Evolutionary conservation across 345 rosid species (phyloP), one percentile per base, ranked within the genome.

Genomic region (Boechera retrofracta): DNA sequence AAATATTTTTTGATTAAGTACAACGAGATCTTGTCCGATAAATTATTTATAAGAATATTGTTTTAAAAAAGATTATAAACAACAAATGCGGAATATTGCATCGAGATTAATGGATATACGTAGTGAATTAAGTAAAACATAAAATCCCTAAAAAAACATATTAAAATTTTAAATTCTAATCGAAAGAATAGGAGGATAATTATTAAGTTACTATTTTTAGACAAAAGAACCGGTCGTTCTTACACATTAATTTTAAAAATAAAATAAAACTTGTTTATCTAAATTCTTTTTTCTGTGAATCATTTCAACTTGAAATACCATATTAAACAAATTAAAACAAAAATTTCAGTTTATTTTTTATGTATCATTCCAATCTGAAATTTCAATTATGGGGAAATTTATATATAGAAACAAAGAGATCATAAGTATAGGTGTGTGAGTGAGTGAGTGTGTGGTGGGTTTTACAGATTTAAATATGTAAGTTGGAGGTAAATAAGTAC

Each of bases 381-480:
- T 16, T 16, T 16, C 16, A 16, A 16, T 16, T 16, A 21, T 11
- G 32, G 8, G 39, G 42, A 39, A 48, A 64, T 78, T 73, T 39
- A 39, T 38, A 36, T 53, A 71, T 64, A 71, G 31, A 72, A 64
- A 57, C 10, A 41, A 13, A 65, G 26, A 56, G 45, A 42, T 16
- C 16, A 16, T 36, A 71, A 47, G 38, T 36, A 35, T 55, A 71
- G 51, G 36, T 41, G 69, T 52, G 28, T 61, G 42, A n/a, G 80
- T 55, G 39, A 76, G 71, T 77, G 66, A 63, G 75, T 70, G 71
- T 77, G 80, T 77, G 76, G 76, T 71, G 72, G 72, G 61, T 63
- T 77, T 77, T 77, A 64, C 76, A 77, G 42, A 77, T 76, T 77
- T 76, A 71, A 77, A 75, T 55, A 7, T 64, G 44, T 63, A 77